Conservation (phyloP, 164 flowering plant species). For the Paratinospora sagittata region DNA sequence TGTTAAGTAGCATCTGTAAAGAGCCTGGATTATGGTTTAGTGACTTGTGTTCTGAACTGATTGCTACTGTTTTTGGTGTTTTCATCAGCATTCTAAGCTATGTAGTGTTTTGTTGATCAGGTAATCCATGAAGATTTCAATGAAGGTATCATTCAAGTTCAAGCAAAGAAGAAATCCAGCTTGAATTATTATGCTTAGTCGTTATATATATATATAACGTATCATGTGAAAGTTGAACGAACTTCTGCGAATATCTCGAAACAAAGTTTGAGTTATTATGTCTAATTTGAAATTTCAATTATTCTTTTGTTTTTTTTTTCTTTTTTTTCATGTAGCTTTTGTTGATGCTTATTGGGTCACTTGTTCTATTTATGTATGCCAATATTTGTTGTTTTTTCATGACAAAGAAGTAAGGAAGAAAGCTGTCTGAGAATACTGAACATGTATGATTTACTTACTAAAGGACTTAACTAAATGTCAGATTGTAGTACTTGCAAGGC, state of each 20-base stretch:
- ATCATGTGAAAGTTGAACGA: not conserved
- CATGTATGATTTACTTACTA: no score
- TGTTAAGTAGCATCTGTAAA: not conserved
- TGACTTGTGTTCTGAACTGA: not conserved
- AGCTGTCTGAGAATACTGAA: no score
- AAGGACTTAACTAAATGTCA: no score
- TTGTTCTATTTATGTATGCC: no score
- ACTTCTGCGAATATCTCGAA: not conserved
- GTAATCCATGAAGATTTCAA: constrained; percentile 97
- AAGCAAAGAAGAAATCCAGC: constrained; percentile 96
- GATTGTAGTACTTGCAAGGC: no score
- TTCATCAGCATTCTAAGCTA: not conserved
- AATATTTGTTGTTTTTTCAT: no score
- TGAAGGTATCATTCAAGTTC: constrained; percentile 98
- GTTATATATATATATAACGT: no score
- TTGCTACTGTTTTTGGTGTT: not conserved
- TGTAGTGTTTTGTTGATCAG: constrained; percentile 26
- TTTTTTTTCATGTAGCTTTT: no score
- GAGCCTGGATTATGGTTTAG: not conserved
- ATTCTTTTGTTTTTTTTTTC: no score
- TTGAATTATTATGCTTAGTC: constrained; percentile 82
- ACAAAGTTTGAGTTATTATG: not conserved
- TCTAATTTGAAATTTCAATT: not conserved
- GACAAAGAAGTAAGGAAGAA: no score
- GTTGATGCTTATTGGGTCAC: not conserved